phyloP scores from a whole-genome alignment of 352 stramenopile genomes.

The Elongisporangium anandrum region DNA sequence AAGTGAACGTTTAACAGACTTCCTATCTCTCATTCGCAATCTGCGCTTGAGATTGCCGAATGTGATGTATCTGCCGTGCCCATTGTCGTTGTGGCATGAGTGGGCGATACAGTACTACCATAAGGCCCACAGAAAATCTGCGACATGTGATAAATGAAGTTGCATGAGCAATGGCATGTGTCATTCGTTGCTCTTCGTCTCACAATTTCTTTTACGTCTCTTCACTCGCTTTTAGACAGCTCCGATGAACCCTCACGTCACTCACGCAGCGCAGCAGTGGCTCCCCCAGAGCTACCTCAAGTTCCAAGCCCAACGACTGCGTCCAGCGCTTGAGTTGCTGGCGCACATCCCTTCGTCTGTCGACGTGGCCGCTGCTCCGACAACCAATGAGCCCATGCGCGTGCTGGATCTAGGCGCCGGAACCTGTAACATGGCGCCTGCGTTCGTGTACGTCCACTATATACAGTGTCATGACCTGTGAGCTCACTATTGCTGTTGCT shows the following conservation, averaged over 20 bases:
- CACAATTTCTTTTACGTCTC: too few relatives aligned
- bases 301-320: slow-evolving; percentile 55
- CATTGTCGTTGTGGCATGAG: too few relatives aligned
- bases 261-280: slow-evolving; percentile 40
- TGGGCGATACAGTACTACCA: too few relatives aligned
- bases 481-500: not conserved
- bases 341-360: slow-evolving; percentile 23
- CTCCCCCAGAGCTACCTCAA: slow-evolving; percentile 54
- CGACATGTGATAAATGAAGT: too few relatives aligned
- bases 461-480: not conserved
- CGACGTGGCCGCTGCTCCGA: slow-evolving; percentile 2
- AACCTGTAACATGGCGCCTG: slow-evolving; percentile 62
- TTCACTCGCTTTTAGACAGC: too few relatives aligned
- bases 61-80: too few relatives aligned
- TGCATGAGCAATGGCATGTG: too few relatives aligned
- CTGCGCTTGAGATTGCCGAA: too few relatives aligned
- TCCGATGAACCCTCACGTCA: not conserved
- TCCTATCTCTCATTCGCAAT: too few relatives aligned
- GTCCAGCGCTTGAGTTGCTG: slow-evolving; percentile 61
- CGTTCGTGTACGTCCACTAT: slow-evolving; percentile 41
- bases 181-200: too few relatives aligned
- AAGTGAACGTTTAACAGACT: too few relatives aligned
- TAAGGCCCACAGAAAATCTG: too few relatives aligned
- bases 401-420: slow-evolving; percentile 67
- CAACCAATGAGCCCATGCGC: slow-evolving; percentile 8